Evolutionary conservation across 2,329 filamentous ascomycete genomes (phyloP).

Genomic region (Ceratocystis papillata): DNA sequence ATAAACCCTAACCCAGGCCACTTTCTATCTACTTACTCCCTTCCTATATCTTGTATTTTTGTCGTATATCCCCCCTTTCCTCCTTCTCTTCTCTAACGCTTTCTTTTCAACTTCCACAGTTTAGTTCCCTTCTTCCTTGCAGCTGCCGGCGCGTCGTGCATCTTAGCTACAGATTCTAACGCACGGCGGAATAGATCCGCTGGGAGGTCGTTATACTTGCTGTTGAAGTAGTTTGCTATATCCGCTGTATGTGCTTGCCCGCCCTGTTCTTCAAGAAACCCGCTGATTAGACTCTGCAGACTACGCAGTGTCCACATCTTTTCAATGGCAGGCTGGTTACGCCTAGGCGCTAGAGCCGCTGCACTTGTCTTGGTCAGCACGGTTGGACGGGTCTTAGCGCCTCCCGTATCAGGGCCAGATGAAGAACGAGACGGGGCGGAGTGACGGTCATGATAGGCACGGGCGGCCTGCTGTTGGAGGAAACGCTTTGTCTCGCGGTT

Average conservation of each 20-base stretch:
- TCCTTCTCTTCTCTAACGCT: not conserved
- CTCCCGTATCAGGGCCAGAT: conserved; percentile 35
- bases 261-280: conserved; percentile 67
- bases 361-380: conserved; percentile 30
- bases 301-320: conserved; percentile 21
- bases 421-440: conserved; percentile 64
- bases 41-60: not conserved
- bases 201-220: conserved; percentile 22
- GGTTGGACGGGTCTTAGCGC: conserved; percentile 53
- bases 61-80: not conserved
- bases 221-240: conserved; percentile 25
- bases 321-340: conserved; percentile 34
- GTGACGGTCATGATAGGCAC: conserved; percentile 40
- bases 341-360: conserved; percentile 31
- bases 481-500: conserved; percentile 24
- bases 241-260: conserved; percentile 60
- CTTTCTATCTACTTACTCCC: not conserved
- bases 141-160: conserved; percentile 43
- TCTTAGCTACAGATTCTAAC: conserved; percentile 60
- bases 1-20: not conserved
- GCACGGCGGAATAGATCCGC: conserved; percentile 58
- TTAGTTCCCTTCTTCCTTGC: conserved; percentile 41
- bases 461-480: conserved; percentile 41
- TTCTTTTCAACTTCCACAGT: conserved; percentile 42
- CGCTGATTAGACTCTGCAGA: conserved; percentile 19